These are phyloP conservation scores for Phytophthora quininea DNA, from an alignment of 352 stramenopile genomes.

Conservation along the genomic window DNA sequence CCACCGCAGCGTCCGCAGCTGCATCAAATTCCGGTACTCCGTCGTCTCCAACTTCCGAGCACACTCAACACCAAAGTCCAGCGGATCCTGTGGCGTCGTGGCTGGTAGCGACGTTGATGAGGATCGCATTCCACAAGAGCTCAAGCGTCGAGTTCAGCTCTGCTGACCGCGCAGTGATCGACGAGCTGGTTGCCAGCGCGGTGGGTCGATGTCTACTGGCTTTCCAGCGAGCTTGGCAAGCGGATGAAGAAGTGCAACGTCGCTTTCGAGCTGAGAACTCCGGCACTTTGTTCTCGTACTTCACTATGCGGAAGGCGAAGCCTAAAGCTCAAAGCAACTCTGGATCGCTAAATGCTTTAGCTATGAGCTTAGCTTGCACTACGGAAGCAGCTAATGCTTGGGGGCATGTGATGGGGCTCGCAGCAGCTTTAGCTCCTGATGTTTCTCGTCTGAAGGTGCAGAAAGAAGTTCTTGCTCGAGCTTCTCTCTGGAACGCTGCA, in stretches of 20 bases:
- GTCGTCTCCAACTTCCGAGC: constrained; percentile 16
- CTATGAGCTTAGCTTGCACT: constrained; percentile 22
- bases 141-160: constrained; percentile 18
- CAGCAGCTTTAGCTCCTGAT: constrained; percentile 16
- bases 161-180: constrained; percentile 11
- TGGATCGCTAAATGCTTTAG: constrained; percentile 5
- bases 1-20: constrained; percentile 17
- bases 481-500: constrained; percentile 25
- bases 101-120: constrained; percentile 52
- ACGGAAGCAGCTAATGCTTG: constrained; percentile 23
- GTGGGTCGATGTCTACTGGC: constrained; percentile 21
- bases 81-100: constrained; percentile 41
- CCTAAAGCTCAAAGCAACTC: constrained; percentile 8
- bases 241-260: constrained; percentile 45
- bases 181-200: constrained; percentile 16
- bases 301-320: constrained; percentile 33
- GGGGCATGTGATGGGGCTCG: constrained; percentile 29
- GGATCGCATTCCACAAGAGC: constrained; percentile 27
- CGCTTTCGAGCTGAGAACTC: constrained; percentile 31
- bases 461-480: constrained; percentile 37
- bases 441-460: constrained; percentile 40
- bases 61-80: constrained; percentile 20
- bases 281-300: constrained; percentile 59
- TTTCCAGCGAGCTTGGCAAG: constrained; percentile 59
- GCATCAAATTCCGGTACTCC: constrained; percentile 6